Evolutionary conservation across 495 filamentous ascomycete species (phyloP), one percentile per base, ranked within the genome.

Genomic region (Penicillium ochrochloron): DNA sequence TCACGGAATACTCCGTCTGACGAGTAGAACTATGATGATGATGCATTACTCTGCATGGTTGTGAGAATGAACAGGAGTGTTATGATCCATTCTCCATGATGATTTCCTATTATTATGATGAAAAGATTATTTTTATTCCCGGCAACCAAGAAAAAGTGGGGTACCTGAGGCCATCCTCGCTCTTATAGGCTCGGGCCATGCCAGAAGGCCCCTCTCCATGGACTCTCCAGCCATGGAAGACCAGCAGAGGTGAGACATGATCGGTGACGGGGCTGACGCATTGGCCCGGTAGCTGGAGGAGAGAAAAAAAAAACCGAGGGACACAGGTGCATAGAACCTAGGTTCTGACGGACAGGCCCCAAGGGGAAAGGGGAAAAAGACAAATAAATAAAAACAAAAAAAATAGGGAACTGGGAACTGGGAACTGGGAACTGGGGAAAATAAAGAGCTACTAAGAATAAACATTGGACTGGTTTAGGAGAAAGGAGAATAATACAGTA

Each of bases 241-340:
- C 11, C 9, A 44, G 39, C 14, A 41, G 56, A 59, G 34, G 44
- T 64, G 61, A 64, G 61, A 64, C 61, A 64, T 52, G 39, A 56
- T 58, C 56, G 56, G 37, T 44, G 55, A 58, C 56, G 56, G 56
- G 35, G 39, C 35, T 33, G 56, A 58, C 48, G 55, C 53, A 62
- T 65, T 61, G 65, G 65, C 65, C 65, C 65, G 51, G 44, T 19
- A 48, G 44, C 44, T 48, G 44, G 5, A 3, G 2, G 19, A 44
- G 15, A 21, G n/a, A 21, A 21, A 23, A 48, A 23, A 48, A 48
- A 48, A 12, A 12, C 44, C 5, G 3, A 48, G 44, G 44, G 44
- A 48, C 21, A 23, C 21, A 11, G 10, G 10, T 48, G 44, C 44
- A 21, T 48, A 11, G 44, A 48, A 48, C 48, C 48, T 52, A 31